Evolutionary conservation across 176 grass and related monocot species (phyloP).

Genomic region (Juncus effusus): DNA sequence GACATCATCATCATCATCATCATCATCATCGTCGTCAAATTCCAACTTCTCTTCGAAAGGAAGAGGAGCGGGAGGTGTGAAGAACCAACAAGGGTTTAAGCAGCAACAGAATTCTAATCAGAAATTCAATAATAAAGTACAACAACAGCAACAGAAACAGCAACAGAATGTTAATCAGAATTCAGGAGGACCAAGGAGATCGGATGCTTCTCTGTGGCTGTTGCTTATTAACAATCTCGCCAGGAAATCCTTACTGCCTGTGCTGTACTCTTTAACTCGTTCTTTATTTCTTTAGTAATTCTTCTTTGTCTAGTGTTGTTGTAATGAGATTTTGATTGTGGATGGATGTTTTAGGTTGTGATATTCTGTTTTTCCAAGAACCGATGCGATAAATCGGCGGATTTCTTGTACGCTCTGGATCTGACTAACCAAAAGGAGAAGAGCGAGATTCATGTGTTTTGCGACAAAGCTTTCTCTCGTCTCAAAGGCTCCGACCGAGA

Average conservation of each 20-base stretch:
- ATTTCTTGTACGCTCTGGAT: constrained; percentile 70
- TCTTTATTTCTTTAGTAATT: constrained; percentile 4
- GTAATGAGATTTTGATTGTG: constrained; percentile 24
- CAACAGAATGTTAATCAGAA: constrained; percentile 29
- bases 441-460: constrained; percentile 96
- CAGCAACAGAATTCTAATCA: constrained; percentile 26
- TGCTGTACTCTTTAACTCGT: constrained; percentile 22
- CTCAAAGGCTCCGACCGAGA: constrained; percentile 91
- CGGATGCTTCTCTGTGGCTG: constrained; percentile 69
- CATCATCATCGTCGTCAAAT: constrained; percentile 21
- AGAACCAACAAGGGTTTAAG: constrained; percentile 41
- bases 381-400: constrained; percentile 89
- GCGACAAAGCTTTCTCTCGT: constrained; percentile 96
- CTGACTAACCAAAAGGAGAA: constrained; percentile 84
- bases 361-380: constrained; percentile 99
- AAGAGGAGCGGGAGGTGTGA: constrained; percentile 51
- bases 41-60: not conserved
- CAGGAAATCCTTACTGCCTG: constrained; percentile 87
- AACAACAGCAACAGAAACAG: constrained; percentile 42
- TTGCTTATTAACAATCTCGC: constrained; percentile 79
- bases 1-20: constrained; percentile 37
- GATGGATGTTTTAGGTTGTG: constrained; percentile 55
- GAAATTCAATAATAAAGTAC: constrained; percentile 3
- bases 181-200: constrained; percentile 67
- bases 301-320: constrained; percentile 25